Base-by-base conservation (phyloP, 1,284 basidiomycete species). In the Naganishia liquefaciens region DNA sequence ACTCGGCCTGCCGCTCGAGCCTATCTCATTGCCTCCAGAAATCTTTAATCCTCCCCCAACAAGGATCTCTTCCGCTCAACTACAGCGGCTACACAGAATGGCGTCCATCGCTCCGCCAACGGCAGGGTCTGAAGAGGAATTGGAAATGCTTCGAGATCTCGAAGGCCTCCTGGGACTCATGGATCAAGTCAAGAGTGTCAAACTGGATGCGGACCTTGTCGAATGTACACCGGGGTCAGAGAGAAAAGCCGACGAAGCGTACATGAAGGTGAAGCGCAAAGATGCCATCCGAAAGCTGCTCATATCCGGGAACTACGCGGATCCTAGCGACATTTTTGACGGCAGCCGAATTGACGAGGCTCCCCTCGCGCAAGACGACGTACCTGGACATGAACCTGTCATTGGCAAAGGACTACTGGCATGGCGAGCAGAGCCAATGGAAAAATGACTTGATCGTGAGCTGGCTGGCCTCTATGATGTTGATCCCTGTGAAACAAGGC, bases 171-270 rank as follows among this genome's bases (percentile, higher is more conserved):
- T 67, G 15, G 66, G 66, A 28, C 33, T 67, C 27, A 67, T 67
- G 66, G 55, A 67, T 54, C 55, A 64, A 44, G 66, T 67, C 25
- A 58, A 67, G 46, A 54, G 19, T 5, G 62, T 67, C 15, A 37
- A 63, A 23, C 37, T 67, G 44, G 55, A 62, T 30, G 11, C 42
- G 23, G 62, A 50, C 15, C 10, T 40, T 11, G 44, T n/a, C 13
- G 37, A 27, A 17, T 37, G 13, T 37, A 13, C 33, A 37, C 13
- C 33, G 7, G 7, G 13, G 9, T 13, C 33, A 7, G 13, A 37
- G 10, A 37, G 33, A 37, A 37, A 49, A 42, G 19, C 13, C 43
- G 30, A 33, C 47, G 39, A 37, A 9, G 46, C 13, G 15, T 21
- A 60, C 13, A 21, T 30, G 40, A 30, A 57, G 27, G 39, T 33